Base-by-base conservation (phyloP, 2,329 filamentous ascomycete species). In the Neofusicoccum ribis region DNA sequence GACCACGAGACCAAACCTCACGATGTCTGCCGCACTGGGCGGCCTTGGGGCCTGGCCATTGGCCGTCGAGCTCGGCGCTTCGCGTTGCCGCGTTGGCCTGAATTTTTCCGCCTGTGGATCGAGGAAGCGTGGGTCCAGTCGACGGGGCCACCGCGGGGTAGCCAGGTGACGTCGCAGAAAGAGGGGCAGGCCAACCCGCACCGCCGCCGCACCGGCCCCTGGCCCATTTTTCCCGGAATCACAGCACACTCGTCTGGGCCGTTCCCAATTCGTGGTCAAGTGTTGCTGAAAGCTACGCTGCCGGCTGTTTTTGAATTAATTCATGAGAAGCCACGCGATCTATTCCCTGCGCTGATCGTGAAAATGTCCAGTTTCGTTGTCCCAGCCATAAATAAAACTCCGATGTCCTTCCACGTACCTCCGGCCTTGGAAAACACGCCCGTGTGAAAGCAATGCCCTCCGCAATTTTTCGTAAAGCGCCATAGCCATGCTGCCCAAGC, bases 81-180 rank as follows among this genome's bases (percentile, higher is more conserved):
- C 54, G 54, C 23, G 8, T 36, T 46, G 56, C 44, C 56, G 58
- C 17, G 8, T 9, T 37, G 15, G 44, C 44, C 23, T 51, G 36
- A 62, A 43, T 62, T 62, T 62, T 62, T 51, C 59, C 59, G 46
- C 59, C 59, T 62, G 46, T 62, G 46, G 46, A 62, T n/a, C 46
- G 46, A n/a, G 4, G 27, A 36, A 47, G 56, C 56, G 56, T 60
- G 54, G 54, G 54, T 60, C 56, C 54, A 44, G 58, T 61, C 17
- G 15, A n/a, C 14, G 43, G 14, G 56, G 5, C 34, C 34, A 62
- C 34, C 36, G 59, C 59, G 59, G 59, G 59, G 56, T 60, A 60
- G 41, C 27, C 56, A 60, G 59, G 46, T 62, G 59, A 62, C 59
- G 59, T 62, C 47, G 46, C 46, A 62, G 34, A 62, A 62, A 62